Conservation (phyloP, 805 yeast species). For the Kodamaea nitidulidarum region DNA sequence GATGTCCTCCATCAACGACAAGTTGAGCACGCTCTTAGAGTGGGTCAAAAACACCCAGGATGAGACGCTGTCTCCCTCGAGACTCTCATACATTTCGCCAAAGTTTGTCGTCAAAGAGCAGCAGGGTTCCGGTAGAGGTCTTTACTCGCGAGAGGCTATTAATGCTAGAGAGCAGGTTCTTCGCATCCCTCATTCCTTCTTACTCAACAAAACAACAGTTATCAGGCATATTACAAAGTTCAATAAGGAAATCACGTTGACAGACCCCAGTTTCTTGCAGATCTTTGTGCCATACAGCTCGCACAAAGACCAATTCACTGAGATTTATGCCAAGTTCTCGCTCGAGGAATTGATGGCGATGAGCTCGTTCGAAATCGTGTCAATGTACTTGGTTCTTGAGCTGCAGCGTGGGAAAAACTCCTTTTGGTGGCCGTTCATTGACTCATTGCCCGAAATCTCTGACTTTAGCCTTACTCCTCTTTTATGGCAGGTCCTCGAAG, state of each 20-base stretch:
- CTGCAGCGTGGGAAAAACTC: conserved; percentile 34
- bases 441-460: conserved; percentile 52
- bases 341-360: conserved; percentile 37
- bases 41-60: conserved; percentile 29
- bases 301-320: conserved; percentile 21
- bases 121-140: conserved; percentile 56
- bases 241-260: conserved; percentile 31
- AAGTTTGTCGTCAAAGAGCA: conserved; percentile 41
- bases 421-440: conserved; percentile 68
- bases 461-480: conserved; percentile 61
- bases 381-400: conserved; percentile 49
- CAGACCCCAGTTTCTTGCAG: conserved; percentile 17
- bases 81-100: conserved; percentile 31
- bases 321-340: conserved; percentile 28
- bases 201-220: conserved; percentile 56
- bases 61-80: conserved; percentile 17
- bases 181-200: conserved; percentile 52
- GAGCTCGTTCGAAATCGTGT: conserved; percentile 57
- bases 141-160: conserved; percentile 43
- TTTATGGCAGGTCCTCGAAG: conserved; percentile 47
- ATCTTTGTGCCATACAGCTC: conserved; percentile 22
- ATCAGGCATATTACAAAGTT: conserved; percentile 40
- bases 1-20: conserved; percentile 1
- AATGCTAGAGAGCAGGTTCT: conserved; percentile 43
- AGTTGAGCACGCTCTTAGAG: conserved; percentile 15